Percentiles rank a stretch among this genome's conserved stretches.
Evolutionary conservation across 805 yeast genomes (phyloP).

Genomic region (Lipomyces orientalis): DNA sequence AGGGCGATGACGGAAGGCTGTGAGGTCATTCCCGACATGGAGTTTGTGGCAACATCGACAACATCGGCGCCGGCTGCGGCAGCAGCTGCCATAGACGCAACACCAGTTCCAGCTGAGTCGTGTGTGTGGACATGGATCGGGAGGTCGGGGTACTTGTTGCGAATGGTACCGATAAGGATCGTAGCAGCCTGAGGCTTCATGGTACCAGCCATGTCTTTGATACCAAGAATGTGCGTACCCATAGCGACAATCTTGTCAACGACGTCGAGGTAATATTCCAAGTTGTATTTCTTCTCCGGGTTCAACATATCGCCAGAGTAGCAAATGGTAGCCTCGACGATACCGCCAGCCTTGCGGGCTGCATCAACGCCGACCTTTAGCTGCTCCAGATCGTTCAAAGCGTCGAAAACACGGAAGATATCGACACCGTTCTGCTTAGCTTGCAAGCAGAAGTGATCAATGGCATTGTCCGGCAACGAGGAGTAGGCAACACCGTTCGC

Average conservation of each 20-base stretch:
- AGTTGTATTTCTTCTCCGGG: conserved; percentile 94
- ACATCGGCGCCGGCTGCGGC: conserved; percentile 98
- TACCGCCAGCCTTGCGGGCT: conserved; percentile 98
- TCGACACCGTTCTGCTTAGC: conserved; percentile 97
- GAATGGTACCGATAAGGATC: conserved; percentile 74
- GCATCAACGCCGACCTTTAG: conserved; percentile 97
- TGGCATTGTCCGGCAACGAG: conserved; percentile 97
- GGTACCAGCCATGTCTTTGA: conserved; percentile 99
- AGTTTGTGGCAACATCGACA: conserved; percentile 96
- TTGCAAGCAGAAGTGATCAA: conserved; percentile 93
- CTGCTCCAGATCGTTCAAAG: conserved; percentile 95
- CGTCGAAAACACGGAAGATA: conserved; percentile 96
- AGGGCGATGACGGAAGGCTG: conserved; percentile 96
- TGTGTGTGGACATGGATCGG: conserved; percentile 99
- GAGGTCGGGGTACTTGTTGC: conserved; percentile 86
- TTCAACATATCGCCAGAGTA: conserved; percentile 98
- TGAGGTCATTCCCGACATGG: conserved; percentile 98
- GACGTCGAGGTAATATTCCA: conserved; percentile 82
- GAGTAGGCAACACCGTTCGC: conserved; percentile 99
- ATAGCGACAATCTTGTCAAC: conserved; percentile 82
- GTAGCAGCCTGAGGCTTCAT: conserved; percentile 94
- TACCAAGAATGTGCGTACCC: conserved; percentile 98
- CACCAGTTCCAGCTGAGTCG: conserved; percentile 99
- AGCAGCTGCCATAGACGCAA: conserved; percentile 92
- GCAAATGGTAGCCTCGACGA: conserved; percentile 97